phyloP scores from a whole-genome alignment of 495 filamentous ascomycete species.

The Oidiodendron maius region DNA sequence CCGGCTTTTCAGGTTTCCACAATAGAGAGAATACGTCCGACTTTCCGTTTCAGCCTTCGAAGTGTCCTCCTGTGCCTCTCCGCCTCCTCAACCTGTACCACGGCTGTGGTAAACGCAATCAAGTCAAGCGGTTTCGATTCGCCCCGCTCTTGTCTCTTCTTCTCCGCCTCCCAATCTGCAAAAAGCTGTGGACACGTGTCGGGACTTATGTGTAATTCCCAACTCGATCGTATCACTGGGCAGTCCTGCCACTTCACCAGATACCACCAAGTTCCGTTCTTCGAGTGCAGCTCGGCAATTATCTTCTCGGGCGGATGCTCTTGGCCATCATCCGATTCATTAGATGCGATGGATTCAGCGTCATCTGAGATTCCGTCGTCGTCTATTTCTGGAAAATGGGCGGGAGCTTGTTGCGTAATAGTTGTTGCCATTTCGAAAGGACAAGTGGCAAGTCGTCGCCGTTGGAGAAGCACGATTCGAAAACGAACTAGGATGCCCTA shows the following conservation, averaged over 20 bases:
- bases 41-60: constrained; percentile 15
- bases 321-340: constrained; percentile 22
- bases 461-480: no score
- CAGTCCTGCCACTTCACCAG: constrained; percentile 26
- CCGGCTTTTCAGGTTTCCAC: constrained; percentile 13
- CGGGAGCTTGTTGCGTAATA: background rate
- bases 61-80: constrained; percentile 15
- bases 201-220: constrained; percentile 16
- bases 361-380: constrained; percentile 11
- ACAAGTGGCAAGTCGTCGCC: constrained; percentile 15
- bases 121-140: constrained; percentile 17
- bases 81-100: constrained; percentile 11
- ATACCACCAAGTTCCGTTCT: constrained; percentile 16
- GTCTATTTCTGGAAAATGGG: constrained; percentile 1
- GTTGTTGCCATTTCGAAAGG: constrained; percentile 12
- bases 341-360: constrained; percentile 19
- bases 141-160: constrained; percentile 14
- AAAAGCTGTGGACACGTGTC: constrained; percentile 10
- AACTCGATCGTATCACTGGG: constrained; percentile 20
- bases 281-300: constrained; percentile 12
- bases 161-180: constrained; percentile 16
- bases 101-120: constrained; percentile 11
- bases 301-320: constrained; percentile 20
- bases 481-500: no score
- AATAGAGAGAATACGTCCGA: constrained; percentile 16